These are phyloP conservation scores for Phytomonas francai DNA, from an alignment of 208 protist species.

Conservation along the genomic window DNA sequence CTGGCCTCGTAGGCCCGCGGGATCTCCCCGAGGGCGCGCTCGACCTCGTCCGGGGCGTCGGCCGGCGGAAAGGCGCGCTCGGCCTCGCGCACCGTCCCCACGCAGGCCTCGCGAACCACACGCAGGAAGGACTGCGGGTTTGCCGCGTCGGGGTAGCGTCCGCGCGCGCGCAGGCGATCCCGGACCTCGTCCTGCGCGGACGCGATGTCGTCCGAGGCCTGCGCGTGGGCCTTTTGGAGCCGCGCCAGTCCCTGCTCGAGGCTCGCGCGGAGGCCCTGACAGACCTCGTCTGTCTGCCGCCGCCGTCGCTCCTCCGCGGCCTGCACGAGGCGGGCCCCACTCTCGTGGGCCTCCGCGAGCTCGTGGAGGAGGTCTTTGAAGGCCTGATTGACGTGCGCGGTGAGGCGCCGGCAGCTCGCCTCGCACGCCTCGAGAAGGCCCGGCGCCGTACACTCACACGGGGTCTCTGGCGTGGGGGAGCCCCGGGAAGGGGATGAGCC, in stretches of 20 bases:
- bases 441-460: background rate
- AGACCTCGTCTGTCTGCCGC: conserved; percentile 14
- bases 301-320: conserved; percentile 10
- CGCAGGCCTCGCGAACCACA: conserved; percentile 35
- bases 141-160: conserved; percentile 11
- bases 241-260: conserved; percentile 15
- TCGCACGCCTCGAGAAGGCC: conserved; percentile 22
- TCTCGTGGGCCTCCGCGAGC: conserved; percentile 13
- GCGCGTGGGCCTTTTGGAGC: conserved; percentile 17
- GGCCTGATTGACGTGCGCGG: conserved; percentile 20
- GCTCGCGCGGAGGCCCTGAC: conserved; percentile 20
- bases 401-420: conserved; percentile 23
- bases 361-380: conserved; percentile 19
- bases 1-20: background rate
- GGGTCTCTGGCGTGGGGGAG: background rate
- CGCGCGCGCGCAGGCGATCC: conserved; percentile 11
- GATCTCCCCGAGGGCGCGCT: conserved; percentile 34
- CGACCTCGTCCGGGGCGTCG: conserved; percentile 17
- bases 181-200: conserved; percentile 10
- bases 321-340: conserved; percentile 10
- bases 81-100: conserved; percentile 29
- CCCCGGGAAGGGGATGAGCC: background rate
- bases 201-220: conserved; percentile 12
- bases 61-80: conserved; percentile 25
- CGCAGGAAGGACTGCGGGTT: conserved; percentile 29